phyloP scores from a whole-genome alignment of 441 rosid genomes.

The Pelargonium cotyledonis region DNA sequence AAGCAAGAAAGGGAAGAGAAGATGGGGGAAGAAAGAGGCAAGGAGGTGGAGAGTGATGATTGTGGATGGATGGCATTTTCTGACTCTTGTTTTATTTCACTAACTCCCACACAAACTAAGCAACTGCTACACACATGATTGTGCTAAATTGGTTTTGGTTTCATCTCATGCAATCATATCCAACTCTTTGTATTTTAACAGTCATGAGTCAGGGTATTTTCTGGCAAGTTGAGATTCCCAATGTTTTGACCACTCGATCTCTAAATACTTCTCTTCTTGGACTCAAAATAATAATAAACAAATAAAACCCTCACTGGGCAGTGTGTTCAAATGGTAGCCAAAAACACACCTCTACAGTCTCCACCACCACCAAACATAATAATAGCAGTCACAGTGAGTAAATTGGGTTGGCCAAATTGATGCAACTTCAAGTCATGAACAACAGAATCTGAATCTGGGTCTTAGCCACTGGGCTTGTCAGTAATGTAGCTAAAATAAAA shows the following conservation, averaged over 20 bases:
- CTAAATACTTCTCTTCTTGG: background rate
- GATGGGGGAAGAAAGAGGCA: too few species aligned
- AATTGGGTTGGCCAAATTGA: background rate
- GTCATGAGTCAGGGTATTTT: conserved; percentile 18
- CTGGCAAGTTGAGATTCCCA: conserved; percentile 27
- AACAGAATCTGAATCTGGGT: background rate
- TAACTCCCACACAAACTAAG: too few species aligned
- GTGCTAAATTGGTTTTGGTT: too few species aligned
- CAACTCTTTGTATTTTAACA: conserved; percentile 19
- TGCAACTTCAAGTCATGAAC: background rate
- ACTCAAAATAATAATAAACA: conserved; percentile 17
- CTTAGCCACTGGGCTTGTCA: background rate
- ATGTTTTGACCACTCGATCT: conserved; percentile 35
- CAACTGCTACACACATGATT: too few species aligned
- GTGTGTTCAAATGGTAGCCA: conserved; percentile 24
- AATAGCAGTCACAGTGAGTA: background rate
- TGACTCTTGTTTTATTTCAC: too few species aligned
- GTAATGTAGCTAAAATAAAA: background rate
- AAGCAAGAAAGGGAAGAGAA: too few species aligned
- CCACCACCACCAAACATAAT: background rate
- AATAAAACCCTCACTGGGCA: conserved; percentile 27
- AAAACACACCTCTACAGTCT: too few species aligned
- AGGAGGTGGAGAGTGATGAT: too few species aligned
- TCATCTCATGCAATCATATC: background rate
- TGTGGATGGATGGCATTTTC: too few species aligned